Conservation (phyloP, 2,329 filamentous ascomycete genomes). For the Blastomyces emzantsi region DNA sequence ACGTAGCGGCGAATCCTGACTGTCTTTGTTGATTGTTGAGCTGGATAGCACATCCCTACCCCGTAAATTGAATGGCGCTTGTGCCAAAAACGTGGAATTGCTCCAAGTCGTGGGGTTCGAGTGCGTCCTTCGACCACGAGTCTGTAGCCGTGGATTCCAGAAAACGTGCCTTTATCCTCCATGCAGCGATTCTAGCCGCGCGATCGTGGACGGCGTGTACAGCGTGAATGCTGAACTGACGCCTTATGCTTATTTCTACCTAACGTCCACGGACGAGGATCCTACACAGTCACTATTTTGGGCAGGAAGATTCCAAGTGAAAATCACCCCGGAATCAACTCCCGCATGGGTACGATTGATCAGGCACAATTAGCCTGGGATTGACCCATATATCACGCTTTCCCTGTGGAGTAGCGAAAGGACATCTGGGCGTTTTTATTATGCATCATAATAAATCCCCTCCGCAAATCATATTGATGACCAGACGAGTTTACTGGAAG, state of each 20-base stretch:
- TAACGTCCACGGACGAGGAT: background rate
- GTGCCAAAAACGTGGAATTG: slow-evolving; percentile 3
- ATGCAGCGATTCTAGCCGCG: background rate
- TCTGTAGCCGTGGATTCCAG: background rate
- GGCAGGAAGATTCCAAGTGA: background rate
- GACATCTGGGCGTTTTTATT: slow-evolving; percentile 4
- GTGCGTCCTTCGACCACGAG: background rate
- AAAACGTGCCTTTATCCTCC: slow-evolving; percentile 6
- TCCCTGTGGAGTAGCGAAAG: background rate
- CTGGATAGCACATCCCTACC: background rate
- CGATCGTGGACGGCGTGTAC: background rate
- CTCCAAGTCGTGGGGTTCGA: background rate
- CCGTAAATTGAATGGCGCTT: background rate
- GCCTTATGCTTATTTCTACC: background rate
- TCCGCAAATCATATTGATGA: slow-evolving; percentile 8
- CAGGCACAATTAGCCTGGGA: background rate
- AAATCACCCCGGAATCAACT: background rate
- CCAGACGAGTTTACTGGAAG: slow-evolving; percentile 1
- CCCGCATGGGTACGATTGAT: slow-evolving; percentile 4
- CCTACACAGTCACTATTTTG: background rate
- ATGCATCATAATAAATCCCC: slow-evolving; percentile 2
- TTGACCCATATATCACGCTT: background rate
- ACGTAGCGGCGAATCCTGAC: slow-evolving; percentile 5
- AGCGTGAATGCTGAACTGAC: background rate
- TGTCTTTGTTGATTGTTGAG: slow-evolving; percentile 1